These are phyloP conservation scores for Scalesia atractyloides DNA, from an alignment of 129 eudicot genomes.

Conservation along the genomic window DNA sequence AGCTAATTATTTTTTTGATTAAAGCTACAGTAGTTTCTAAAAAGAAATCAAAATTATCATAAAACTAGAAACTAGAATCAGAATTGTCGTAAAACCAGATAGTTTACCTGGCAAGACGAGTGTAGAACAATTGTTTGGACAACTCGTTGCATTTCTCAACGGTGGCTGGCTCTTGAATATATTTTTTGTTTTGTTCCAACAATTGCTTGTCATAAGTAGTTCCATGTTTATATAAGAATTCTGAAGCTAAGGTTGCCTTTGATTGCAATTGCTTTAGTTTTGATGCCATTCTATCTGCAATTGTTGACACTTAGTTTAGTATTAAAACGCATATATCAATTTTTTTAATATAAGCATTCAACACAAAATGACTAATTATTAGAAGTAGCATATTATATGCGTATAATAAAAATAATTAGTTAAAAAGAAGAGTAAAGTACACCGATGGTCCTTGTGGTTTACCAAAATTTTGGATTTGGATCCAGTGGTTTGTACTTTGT, in stretches of 20 bases:
- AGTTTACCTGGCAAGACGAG: conserved; percentile 39
- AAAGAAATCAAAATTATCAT: not conserved
- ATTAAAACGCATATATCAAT: not conserved
- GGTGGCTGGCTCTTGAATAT: conserved; percentile 44
- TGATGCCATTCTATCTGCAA: conserved; percentile 34
- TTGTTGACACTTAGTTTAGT: not conserved
- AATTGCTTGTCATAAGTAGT: conserved; percentile 25
- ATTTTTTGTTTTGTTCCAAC: conserved; percentile 31
- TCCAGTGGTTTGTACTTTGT: no score
- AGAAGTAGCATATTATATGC: not conserved
- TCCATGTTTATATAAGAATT: conserved; percentile 29
- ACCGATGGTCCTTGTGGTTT: no score
- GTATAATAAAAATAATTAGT: no score
- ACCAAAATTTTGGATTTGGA: no score
- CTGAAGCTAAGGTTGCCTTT: conserved; percentile 31
- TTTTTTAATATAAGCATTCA: not conserved
- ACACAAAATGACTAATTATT: not conserved
- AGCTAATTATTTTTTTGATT: not conserved
- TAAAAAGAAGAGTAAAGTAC: no score
- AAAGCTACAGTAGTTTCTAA: not conserved
- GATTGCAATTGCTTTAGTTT: conserved; percentile 29
- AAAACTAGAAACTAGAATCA: not conserved
- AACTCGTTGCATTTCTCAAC: conserved; percentile 33
- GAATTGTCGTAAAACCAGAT: not conserved
- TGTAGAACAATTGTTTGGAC: conserved; percentile 38